Evolutionary conservation across 306 rosid species (phyloP).

Genomic region (Rubus parviflorus): DNA sequence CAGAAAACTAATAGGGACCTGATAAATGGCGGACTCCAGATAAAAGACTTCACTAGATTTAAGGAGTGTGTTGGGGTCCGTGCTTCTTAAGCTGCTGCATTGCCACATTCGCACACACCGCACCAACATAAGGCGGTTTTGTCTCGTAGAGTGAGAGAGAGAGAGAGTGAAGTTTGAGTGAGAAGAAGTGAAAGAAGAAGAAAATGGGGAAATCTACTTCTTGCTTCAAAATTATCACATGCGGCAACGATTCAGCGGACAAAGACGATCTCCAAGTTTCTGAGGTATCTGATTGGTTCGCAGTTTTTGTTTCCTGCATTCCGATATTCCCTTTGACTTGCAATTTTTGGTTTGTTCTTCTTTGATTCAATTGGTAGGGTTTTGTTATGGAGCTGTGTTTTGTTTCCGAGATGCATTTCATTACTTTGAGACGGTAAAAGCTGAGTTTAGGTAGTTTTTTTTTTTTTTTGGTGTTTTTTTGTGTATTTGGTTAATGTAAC

Average conservation of each 20-base stretch:
- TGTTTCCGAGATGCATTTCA: slow-evolving; percentile 13
- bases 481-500: background rate
- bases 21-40: slow-evolving; percentile 52
- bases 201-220: slow-evolving; percentile 70
- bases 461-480: background rate
- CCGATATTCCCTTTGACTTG: background rate
- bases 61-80: slow-evolving; percentile 69
- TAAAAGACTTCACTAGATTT: slow-evolving; percentile 32
- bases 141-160: slow-evolving; percentile 26
- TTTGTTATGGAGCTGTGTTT: background rate
- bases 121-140: slow-evolving; percentile 36
- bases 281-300: slow-evolving; percentile 40
- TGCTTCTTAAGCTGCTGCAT: slow-evolving; percentile 20
- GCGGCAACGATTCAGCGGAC: slow-evolving; percentile 63
- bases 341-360: background rate
- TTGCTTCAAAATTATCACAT: slow-evolving; percentile 79
- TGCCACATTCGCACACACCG: slow-evolving; percentile 51
- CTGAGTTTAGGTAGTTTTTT: slow-evolving; percentile 1
- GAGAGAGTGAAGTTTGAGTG: slow-evolving; percentile 10
- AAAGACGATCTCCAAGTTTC: slow-evolving; percentile 49
- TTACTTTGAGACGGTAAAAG: background rate
- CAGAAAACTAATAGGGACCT: slow-evolving; percentile 19
- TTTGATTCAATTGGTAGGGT: background rate
- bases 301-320: background rate
- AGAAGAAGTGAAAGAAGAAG: background rate